Evolutionary conservation across 2,329 filamentous ascomycete species (phyloP), one percentile per base, ranked within the genome.

Genomic region (Microascus cirrosus): DNA sequence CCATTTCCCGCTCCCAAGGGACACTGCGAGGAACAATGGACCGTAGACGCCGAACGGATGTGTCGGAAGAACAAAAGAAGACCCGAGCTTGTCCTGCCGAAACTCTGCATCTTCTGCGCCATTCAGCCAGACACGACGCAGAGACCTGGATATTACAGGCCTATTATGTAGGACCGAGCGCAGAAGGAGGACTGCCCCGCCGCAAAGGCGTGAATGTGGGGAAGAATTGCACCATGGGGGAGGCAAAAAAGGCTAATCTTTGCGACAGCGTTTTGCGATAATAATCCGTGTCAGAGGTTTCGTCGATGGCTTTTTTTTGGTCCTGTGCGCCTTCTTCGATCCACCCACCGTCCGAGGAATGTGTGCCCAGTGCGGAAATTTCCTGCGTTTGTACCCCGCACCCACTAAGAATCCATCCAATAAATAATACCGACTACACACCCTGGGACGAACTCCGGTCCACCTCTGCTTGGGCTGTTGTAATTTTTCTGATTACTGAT

Each of bases 151-250:
- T n/a, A 45, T n/a, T 45, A 45, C 28, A 32, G 28, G 28, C 28
- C 4, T 45, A 45, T 45, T 45, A 45, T 18, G 54, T 20, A 24
- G n/a, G 25, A n/a, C 20, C n/a, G 34, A 24, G 39, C 20, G 18
- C 20, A 24, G 7, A 18, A 7, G 8, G 45, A 22, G 45, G 45
- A 22, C 18, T 6, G 45, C 42, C 13, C 11, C n/a, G 45, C 45
- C 7, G n/a, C n/a, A 32, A 25, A 36, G 28, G 54, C 56, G 56
- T 51, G 32, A 58, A 39, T 58, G 56, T 58, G 56, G 56, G 34
- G 34, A 42, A 22, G 51, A 24, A 58, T 58, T 58, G 56, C 56
- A 58, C 56, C 56, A 58, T 58, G 56, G 56, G 45, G 53, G 55
- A 57, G 50, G 56, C 34, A 39, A 58, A 35, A 50, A 58, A 58